Evolutionary conservation across 1,139 yeast species (phyloP), one percentile per base, ranked within the genome.

Genomic region (Nakaseomyces kungkrabaensis): DNA sequence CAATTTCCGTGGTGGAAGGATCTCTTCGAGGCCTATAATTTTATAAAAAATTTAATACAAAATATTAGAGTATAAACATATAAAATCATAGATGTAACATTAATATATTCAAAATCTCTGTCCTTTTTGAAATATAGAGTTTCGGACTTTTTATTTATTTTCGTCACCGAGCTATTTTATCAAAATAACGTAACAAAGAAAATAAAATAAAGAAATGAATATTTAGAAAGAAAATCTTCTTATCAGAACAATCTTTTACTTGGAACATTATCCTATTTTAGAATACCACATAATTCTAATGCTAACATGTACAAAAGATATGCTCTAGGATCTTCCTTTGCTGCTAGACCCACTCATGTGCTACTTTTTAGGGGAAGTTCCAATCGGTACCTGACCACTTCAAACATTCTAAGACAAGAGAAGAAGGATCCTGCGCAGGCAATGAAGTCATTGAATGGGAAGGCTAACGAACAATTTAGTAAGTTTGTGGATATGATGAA

Each of bases 1-100:
- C 51, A 81, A 82, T 45, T 87, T 83, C 66, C 79, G 82, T 26
- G 96, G 97, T 5, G 96, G 96, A 5, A 63, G 69, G 53, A 45
- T 70, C 13, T 55, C 60, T n/a, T 60, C 71, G 3, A 56, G 62
- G 32, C 59, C 72, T 3, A 67, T 62, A 37, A 59, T 70, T 51
- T 61, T 70, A 52, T 69, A 56, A 54, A 11, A 9, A 11, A 27
- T n/a, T n/a, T n/a, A n/a, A n/a, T n/a, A n/a, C n/a, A n/a, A n/a
- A 29, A 29, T 29, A 29, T 29, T 7, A 29, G 3, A 29, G 9
- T 29, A 29, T 29, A 29, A 29, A 29, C 31, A 29, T 29, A 29
- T 29, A 29, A 29, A 29, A 29, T 29, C 6, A 34, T 9, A 34
- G 17, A 11, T 34, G 40, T 37, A 37, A 37, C 40, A 13, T 37